These are phyloP conservation scores for Trichophyton mentagrophytes DNA, from an alignment of 2,329 filamentous ascomycete genomes.

Conservation along the genomic window DNA sequence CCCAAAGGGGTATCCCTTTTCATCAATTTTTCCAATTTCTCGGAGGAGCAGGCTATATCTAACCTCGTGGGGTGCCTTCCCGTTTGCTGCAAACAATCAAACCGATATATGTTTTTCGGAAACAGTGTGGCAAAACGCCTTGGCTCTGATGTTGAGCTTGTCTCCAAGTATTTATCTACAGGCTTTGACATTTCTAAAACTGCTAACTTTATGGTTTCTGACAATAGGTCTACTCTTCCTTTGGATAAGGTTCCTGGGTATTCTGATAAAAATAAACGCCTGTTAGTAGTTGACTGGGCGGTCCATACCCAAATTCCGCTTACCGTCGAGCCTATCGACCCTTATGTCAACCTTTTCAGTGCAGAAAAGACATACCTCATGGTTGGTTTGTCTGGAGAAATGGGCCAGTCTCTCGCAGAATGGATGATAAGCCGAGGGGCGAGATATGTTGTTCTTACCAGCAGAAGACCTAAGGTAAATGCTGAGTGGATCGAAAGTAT, in stretches of 20 bases:
- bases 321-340: not conserved
- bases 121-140: not conserved
- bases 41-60: not conserved
- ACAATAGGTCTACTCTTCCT: conserved; percentile 3
- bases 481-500: conserved; percentile 11
- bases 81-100: not conserved
- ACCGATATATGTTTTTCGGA: not conserved
- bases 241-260: conserved; percentile 1
- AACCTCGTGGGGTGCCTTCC: not conserved
- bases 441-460: conserved; percentile 20
- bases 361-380: conserved; percentile 22
- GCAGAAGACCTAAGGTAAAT: conserved; percentile 19
- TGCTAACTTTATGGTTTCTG: not conserved
- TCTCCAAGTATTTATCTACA: not conserved
- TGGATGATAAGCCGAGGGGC: conserved; percentile 24
- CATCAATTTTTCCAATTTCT: not conserved
- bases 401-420: conserved; percentile 20
- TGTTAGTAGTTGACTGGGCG: not conserved
- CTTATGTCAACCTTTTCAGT: not conserved
- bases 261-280: not conserved
- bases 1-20: conserved; percentile 3
- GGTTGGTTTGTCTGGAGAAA: conserved; percentile 19
- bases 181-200: not conserved
- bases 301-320: not conserved
- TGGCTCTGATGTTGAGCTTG: not conserved